Base-by-base conservation (phyloP, 139 green algal genomes). In the Marvania coccoides region DNA sequence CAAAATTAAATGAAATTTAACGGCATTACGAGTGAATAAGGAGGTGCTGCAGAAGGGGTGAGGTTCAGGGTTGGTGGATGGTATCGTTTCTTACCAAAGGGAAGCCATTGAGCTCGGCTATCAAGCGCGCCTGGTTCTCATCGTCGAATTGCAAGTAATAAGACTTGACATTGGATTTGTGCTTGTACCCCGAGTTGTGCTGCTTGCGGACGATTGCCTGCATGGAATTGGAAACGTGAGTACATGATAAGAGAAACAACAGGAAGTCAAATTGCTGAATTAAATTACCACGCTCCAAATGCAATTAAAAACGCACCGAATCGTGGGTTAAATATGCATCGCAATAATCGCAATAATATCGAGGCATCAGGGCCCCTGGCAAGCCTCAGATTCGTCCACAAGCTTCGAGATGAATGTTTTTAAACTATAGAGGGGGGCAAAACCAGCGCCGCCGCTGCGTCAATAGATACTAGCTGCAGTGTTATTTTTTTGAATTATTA, bases 161-260 rank as follows among this genome's bases (percentile, higher is more conserved):
- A 48, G 90, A 85, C 7, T 92, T 83, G 9, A 97, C 92, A 77
- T 95, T 96, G 7, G 90, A 82, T 83, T 97, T 97, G 74, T 97
- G 91, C 76, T 97, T 97, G 78, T 92, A 97, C 3, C 91, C 91
- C 1, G 78, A 75, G 72, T 97, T 97, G 75, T 97, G 91, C 69
- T 97, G 91, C 61, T 94, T 95, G 6, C 91, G 65, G n/a, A 97
- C 91, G n/a, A 89, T 79, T 8, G 88, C 83, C 87, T 96, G 83
- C 64, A 26, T 12, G 46, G 45, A 34, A 67, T 54, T 31, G 35
- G 28, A 15, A 54, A 2, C 12, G 29, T 30, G 12, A 7, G 29
- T 59, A 6, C 28, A 62, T 36, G 5, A 45, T 31, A 59, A 62
- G 55, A 62, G 12, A 5, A n/a, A 38, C 15, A 56, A 13, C 26